Conservation (phyloP, 306 rosid genomes). For the Quercus agrifolia region DNA sequence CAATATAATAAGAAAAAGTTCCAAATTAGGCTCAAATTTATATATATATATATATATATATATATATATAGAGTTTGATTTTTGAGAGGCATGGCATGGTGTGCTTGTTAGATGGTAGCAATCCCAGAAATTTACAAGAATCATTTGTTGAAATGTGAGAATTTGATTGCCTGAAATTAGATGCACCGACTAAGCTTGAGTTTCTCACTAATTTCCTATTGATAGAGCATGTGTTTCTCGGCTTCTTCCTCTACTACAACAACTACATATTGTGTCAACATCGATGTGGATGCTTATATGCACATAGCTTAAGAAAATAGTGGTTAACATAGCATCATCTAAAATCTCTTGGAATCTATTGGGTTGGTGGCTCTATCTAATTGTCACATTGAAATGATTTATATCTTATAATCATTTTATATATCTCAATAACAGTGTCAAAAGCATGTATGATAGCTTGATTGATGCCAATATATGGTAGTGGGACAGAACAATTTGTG, state of each 20-base stretch:
- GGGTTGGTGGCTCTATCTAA: slow-evolving; percentile 26
- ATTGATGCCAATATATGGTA: background rate
- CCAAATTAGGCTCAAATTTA: background rate
- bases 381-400: slow-evolving; percentile 7
- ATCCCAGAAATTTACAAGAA: background rate
- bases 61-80: background rate
- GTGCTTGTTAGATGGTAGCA: background rate
- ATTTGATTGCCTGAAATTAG: slow-evolving; percentile 12
- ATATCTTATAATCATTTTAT: background rate
- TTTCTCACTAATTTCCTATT: background rate
- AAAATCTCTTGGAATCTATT: slow-evolving; percentile 19
- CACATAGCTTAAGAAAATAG: background rate
- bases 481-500: background rate
- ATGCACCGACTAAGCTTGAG: slow-evolving; percentile 10
- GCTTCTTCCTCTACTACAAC: background rate
- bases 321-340: slow-evolving; percentile 24
- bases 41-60: background rate
- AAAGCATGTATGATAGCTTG: background rate
- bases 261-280: slow-evolving; percentile 7
- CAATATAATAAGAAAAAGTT: background rate
- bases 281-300: slow-evolving; percentile 15
- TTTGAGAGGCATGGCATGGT: background rate
- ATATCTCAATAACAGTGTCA: background rate
- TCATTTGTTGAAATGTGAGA: slow-evolving; percentile 6
- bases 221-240: slow-evolving; percentile 1